These are phyloP conservation scores for Cinnamomum chago DNA, from an alignment of 164 flowering plant species.

Conservation along the genomic window DNA sequence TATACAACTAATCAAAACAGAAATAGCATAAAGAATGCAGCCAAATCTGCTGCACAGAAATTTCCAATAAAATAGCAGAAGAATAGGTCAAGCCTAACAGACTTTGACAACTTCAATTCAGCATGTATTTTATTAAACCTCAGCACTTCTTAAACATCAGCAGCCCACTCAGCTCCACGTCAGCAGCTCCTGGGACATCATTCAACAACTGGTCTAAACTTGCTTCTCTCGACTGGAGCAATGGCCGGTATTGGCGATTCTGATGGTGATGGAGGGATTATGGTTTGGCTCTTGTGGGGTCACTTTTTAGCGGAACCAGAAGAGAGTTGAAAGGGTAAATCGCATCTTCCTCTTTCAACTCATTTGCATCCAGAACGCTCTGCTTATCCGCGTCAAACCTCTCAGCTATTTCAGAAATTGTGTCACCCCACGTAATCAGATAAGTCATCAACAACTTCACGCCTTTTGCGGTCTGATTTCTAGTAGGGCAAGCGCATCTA, in stretches of 20 bases:
- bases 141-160: no score
- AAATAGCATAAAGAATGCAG: no score
- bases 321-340: slow-evolving; percentile 57
- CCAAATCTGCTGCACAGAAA: no score
- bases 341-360: slow-evolving; percentile 20
- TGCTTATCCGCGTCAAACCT: slow-evolving; percentile 34
- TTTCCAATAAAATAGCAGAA: no score
- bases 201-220: slow-evolving; percentile 5
- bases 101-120: no score
- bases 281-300: slow-evolving; percentile 37
- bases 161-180: no score
- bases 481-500: slow-evolving; percentile 86
- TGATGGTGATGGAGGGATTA: slow-evolving; percentile 18
- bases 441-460: slow-evolving; percentile 54
- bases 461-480: slow-evolving; percentile 39
- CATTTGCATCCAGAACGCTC: slow-evolving; percentile 46
- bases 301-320: slow-evolving; percentile 50
- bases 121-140: no score
- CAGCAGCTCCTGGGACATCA: no score
- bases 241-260: slow-evolving; percentile 25
- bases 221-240: slow-evolving; percentile 15
- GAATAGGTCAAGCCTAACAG: no score
- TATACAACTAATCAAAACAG: no score
- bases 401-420: slow-evolving; percentile 24
- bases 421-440: slow-evolving; percentile 26